A percentile compares a stretch with the other conserved stretches of the same genome.
Evolutionary conservation across 148 eudicot species (phyloP).

Genomic region (Fagopyrum esculentum): DNA sequence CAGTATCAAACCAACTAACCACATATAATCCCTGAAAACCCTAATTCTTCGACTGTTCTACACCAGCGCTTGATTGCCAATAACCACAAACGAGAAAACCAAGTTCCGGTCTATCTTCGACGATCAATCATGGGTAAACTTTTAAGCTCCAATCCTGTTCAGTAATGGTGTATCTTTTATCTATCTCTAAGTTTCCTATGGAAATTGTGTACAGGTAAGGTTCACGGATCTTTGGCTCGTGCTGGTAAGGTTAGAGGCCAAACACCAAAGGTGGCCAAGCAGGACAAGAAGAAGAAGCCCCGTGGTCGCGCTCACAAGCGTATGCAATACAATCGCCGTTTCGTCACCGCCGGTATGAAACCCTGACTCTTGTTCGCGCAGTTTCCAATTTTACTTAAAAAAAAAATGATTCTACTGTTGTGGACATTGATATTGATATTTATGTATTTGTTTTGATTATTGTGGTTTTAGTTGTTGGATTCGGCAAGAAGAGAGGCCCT

Average conservation of each 20-base stretch:
- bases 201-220: slow-evolving; percentile 35
- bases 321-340: slow-evolving; percentile 79
- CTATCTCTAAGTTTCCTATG: neutral
- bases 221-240: slow-evolving; percentile 93
- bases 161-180: neutral
- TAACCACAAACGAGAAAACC: neutral
- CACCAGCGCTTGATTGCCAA: neutral
- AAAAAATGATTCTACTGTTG: no score
- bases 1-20: neutral
- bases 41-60: neutral
- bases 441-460: neutral
- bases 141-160: neutral
- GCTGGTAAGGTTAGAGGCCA: slow-evolving; percentile 97
- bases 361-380: neutral
- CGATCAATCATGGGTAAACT: neutral
- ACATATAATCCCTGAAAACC: neutral
- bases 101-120: neutral
- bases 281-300: slow-evolving; percentile 97
- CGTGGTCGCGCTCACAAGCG: slow-evolving; percentile 95
- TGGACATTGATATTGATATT: neutral
- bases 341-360: slow-evolving; percentile 75
- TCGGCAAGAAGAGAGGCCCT: slow-evolving; percentile 74
- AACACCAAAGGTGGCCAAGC: slow-evolving; percentile 81
- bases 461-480: slow-evolving; percentile 49
- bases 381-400: neutral